Evolutionary conservation across 2,329 filamentous ascomycete species (phyloP), one percentile per base, ranked within the genome.

Genomic region (Monosporascus sp.): DNA sequence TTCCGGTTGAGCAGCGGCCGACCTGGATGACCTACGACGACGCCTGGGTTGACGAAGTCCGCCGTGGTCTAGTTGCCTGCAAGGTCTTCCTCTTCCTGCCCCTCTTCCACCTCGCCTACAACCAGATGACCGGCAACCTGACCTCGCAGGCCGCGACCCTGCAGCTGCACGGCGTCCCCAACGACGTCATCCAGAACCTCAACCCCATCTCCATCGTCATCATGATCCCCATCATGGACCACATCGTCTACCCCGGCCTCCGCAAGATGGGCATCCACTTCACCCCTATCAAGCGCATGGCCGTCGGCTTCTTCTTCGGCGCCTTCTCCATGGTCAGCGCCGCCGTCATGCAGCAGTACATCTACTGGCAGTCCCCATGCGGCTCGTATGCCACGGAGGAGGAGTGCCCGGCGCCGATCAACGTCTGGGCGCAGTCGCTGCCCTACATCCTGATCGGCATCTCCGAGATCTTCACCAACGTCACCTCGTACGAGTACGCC

Each of bases 21-120:
- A 39, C 49, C 0, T 90, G 86, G 85, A 90, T 91, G 85, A 86
- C 83, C 0, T 90, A 90, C 60, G 88, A 92, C 56, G 89, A 92
- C 60, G 81, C 81, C 49, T 92, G 88, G 87, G 88, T 92, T 46
- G 87, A 90, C 66, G 85, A 91, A 65, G 83, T 90, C 48, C 76
- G 77, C 48, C 84, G 87, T 70, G 86, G 86, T 56, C 73, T 88
- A 48, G 74, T 79, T 60, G 85, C 85, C 53, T 88, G 85, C 73
- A 76, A 81, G 59, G 85, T 89, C 39, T 91, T 88, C 69, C 68
- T 83, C 54, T 89, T 85, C 74, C 79, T 85, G 53, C 85, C 85
- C 50, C 75, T 82, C 57, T 81, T 79, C 70, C 80, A 77, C 71
- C 67, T 80, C 49, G 71, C 75, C 31, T 81, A 82, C 68, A 79